phyloP scores from a whole-genome alignment of 2,329 filamentous ascomycete species.

The Aspergillus phoenicis region DNA sequence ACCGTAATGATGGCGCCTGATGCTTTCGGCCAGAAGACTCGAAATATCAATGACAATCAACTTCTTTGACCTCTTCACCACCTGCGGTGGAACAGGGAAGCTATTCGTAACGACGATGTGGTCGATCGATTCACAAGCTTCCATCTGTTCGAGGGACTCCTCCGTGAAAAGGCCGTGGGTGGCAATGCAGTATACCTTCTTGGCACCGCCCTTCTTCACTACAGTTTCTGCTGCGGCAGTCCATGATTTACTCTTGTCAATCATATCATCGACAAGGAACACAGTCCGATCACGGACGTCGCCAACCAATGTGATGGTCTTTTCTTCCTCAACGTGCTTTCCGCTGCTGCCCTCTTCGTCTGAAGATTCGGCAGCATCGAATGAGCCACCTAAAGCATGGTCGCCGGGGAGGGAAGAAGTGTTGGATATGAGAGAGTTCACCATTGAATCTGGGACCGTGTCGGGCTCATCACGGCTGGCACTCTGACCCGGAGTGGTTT shows the following conservation, averaged over 20 bases:
- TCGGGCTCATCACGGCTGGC: conserved; percentile 53
- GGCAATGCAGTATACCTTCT: conserved; percentile 95
- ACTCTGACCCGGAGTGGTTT: conserved; percentile 53
- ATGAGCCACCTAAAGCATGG: conserved; percentile 77
- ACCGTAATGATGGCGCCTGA: conserved; percentile 93
- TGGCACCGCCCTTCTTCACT: conserved; percentile 86
- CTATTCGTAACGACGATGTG: conserved; percentile 95
- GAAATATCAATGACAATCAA: conserved; percentile 88
- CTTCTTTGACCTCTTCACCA: conserved; percentile 73
- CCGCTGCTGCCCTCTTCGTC: conserved; percentile 69
- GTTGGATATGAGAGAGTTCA: conserved; percentile 77
- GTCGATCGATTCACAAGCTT: conserved; percentile 90
- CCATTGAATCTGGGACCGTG: conserved; percentile 77
- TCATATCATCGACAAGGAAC: conserved; percentile 98
- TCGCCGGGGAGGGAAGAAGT: conserved; percentile 71
- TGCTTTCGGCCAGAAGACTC: conserved; percentile 84
- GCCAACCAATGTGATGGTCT: conserved; percentile 96
- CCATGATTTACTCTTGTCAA: conserved; percentile 96
- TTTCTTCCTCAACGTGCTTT: conserved; percentile 76
- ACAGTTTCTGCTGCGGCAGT: conserved; percentile 96
- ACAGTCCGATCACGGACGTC: conserved; percentile 87
- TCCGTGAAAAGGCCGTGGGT: conserved; percentile 94
- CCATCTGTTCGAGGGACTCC: conserved; percentile 85
- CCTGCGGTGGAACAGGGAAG: conserved; percentile 82
- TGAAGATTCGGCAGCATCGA: conserved; percentile 83